Evolutionary conservation across 2,329 filamentous ascomycete species (phyloP).

Genomic region (Colletotrichum ledebouriae): DNA sequence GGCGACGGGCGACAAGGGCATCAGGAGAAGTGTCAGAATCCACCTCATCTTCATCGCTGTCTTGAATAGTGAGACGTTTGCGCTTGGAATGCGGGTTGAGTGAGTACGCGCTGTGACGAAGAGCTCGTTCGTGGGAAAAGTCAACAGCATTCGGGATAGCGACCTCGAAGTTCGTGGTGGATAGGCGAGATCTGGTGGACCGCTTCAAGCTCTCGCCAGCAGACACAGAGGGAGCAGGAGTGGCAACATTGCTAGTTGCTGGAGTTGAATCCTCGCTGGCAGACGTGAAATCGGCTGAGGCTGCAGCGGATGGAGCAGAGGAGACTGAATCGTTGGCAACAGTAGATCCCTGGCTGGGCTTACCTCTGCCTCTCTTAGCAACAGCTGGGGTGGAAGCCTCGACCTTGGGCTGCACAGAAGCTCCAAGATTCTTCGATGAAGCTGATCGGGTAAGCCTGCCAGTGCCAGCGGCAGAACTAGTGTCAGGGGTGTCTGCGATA

Average conservation of each 20-base stretch:
- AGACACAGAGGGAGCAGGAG: slow-evolving; percentile 51
- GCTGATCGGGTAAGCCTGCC: slow-evolving; percentile 41
- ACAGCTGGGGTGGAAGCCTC: slow-evolving; percentile 24
- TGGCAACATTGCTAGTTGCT: slow-evolving; percentile 58
- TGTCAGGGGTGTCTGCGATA: slow-evolving; percentile 23
- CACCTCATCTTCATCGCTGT: slow-evolving; percentile 58
- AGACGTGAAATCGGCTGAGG: slow-evolving; percentile 50
- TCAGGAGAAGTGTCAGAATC: slow-evolving; percentile 44
- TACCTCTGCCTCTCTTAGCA: slow-evolving; percentile 48
- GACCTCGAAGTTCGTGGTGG: slow-evolving; percentile 52
- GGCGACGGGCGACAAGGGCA: slow-evolving; percentile 50
- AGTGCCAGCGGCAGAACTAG: not conserved
- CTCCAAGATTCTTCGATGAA: slow-evolving; percentile 37
- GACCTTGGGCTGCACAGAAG: not conserved
- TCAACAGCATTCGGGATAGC: slow-evolving; percentile 49
- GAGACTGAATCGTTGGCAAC: slow-evolving; percentile 51
- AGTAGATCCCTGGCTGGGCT: slow-evolving; percentile 47
- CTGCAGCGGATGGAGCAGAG: slow-evolving; percentile 53
- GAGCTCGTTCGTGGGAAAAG: slow-evolving; percentile 59
- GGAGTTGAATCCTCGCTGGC: slow-evolving; percentile 59
- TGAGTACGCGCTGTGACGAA: slow-evolving; percentile 64
- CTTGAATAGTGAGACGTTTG: slow-evolving; percentile 60
- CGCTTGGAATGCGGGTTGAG: slow-evolving; percentile 56
- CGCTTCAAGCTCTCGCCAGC: slow-evolving; percentile 41
- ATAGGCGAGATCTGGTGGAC: slow-evolving; percentile 41